Percentiles rank a stretch among this genome's conserved stretches.
Conservation (phyloP, 2,329 filamentous ascomycete species). For the Pseudocercospora vitis region DNA sequence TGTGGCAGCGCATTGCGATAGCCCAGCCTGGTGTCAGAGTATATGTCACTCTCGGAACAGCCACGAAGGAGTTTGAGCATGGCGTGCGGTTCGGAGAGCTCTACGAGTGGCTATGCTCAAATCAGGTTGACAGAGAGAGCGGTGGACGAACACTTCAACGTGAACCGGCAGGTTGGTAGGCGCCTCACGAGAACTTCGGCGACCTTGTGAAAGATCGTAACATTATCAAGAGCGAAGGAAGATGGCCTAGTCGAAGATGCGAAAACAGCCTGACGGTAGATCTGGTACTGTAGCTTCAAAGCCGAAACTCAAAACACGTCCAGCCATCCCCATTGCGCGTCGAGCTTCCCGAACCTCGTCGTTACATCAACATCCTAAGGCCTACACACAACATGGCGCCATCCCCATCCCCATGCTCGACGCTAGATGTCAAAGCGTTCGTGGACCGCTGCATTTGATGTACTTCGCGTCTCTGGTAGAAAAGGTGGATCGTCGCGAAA, state of each 20-base stretch:
- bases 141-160: too few species aligned
- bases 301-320: neutral
- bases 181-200: too few species aligned
- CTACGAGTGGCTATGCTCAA: neutral
- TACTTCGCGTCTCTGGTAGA: conserved; percentile 1
- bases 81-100: neutral
- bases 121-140: too few species aligned
- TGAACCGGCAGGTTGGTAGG: too few species aligned
- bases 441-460: too few species aligned
- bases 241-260: too few species aligned
- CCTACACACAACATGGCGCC: neutral
- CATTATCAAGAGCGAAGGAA: too few species aligned
- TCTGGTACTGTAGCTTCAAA: too few species aligned
- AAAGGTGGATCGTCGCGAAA: conserved; percentile 4
- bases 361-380: neutral
- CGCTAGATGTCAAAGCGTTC: too few species aligned
- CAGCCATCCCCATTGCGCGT: neutral
- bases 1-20: neutral
- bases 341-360: neutral
- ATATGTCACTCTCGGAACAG: neutral
- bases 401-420: too few species aligned
- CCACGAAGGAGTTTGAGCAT: neutral
- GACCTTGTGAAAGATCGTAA: too few species aligned
- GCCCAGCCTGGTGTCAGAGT: neutral
- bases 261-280: too few species aligned